Evolutionary conservation across 345 rosid species (phyloP), one percentile per base, ranked within the genome.

Genomic region (Atalantia buxifolia): DNA sequence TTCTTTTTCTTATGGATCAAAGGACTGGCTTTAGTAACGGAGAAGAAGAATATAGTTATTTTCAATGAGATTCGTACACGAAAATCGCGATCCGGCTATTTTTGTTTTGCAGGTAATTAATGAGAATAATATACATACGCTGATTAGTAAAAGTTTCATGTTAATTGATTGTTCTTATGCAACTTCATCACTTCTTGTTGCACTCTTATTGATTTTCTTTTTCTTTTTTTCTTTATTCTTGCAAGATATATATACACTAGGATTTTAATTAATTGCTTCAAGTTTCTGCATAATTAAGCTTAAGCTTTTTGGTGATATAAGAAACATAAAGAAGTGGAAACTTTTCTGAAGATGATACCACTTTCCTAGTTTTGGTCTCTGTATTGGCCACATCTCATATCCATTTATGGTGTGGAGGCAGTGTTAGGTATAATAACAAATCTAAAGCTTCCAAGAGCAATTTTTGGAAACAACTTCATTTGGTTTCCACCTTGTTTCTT

Each of bases 21-120:
- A 77, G 78, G 78, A 74, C 73, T 83, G 83, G 90, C 80, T 83
- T 87, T 84, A 77, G 74, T 42, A 36, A 76, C 45, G 77, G 77
- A 68, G 74, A 82, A 81, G 81, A 75, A 63, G 21, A 75, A 45
- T 3, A 45, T 45, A 45, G 18, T 62, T 76, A 76, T 87, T 82
- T 80, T 90, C 90, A 81, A 84, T 90, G 94, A 89, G 79, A 86
- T 79, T 85, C 85, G 33, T 76, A 22, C 67, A 63, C 82, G 81
- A 81, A 56, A 78, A 73, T 66, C 74, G 78, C 85, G 78, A 82
- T 83, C 87, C 62, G 76, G 71, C 55, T 82, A 63, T 81, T 73
- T 78, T 66, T 66, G 4, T 76, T 42, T 84, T 82, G 75, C 92
- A 90, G 95, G 97, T 92, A 83, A 71, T 53, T 73, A 45, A 45